Percentiles rank a stretch among this genome's conserved stretches.
phyloP scores from a whole-genome alignment of 2,329 filamentous ascomycete genomes.

The Nigrospora osmanthi region DNA sequence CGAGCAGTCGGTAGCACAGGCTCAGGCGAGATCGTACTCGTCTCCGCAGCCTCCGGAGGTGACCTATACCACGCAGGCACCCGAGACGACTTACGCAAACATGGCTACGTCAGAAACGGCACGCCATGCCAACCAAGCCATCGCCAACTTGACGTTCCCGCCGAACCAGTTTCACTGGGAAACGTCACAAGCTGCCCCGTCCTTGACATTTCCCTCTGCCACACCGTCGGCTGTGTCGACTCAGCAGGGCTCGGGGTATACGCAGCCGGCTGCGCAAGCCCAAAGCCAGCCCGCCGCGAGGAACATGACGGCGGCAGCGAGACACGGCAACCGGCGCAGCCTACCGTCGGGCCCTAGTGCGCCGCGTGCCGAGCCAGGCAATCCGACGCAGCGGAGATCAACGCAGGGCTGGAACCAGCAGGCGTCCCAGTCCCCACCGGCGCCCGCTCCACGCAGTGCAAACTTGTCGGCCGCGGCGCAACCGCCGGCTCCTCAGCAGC shows the following conservation, averaged over 20 bases:
- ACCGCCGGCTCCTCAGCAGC: constrained; percentile 13
- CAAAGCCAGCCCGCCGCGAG: constrained; percentile 2
- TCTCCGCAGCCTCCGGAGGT: too few species aligned
- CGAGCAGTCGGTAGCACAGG: constrained; percentile 9
- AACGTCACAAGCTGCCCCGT: background rate
- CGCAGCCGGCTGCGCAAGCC: constrained; percentile 1
- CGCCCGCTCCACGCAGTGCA: constrained; percentile 6
- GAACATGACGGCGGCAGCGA: background rate
- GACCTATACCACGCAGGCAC: too few species aligned
- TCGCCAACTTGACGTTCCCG: background rate
- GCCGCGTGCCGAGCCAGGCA: background rate
- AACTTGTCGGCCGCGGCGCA: constrained; percentile 11
- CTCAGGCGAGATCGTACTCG: too few species aligned
- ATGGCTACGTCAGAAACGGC: background rate
- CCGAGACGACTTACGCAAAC: background rate
- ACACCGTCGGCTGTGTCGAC: constrained; percentile 6
- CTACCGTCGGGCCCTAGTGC: background rate
- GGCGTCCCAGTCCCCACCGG: constrained; percentile 8
- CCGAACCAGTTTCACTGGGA: background rate
- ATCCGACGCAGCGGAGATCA: background rate
- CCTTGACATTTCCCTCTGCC: constrained; percentile 10
- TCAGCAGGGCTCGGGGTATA: background rate
- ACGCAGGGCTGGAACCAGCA: constrained; percentile 1
- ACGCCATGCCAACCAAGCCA: background rate
- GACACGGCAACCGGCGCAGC: background rate